Evolutionary conservation across 1,284 basidiomycete genomes (phyloP), one percentile per base, ranked within the genome.

Genomic region (Ustilago tritici): DNA sequence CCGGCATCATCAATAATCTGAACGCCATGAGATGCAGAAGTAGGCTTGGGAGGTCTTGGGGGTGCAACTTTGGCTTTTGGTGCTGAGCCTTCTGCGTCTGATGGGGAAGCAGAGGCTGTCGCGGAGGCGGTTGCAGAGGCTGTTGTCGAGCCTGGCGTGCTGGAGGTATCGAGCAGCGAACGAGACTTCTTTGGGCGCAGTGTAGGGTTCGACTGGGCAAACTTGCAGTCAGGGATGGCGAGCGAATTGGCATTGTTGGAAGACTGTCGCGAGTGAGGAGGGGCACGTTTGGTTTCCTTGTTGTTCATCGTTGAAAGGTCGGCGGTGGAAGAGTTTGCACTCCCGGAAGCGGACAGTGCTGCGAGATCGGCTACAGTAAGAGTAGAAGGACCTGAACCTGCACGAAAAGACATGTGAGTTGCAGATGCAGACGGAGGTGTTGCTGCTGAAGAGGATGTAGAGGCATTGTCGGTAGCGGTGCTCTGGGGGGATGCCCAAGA

Each of bases 1-100:
- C 73, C 75, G 19, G 66, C 63, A 17, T 77, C 70, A 49, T 70
- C 70, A 15, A 77, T 43, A 52, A 77, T 73, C 36, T 77, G 70
- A 12, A 70, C 41, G 46, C 69, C 74, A 9, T 65, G 65, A 28
- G 59, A 36, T 23, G 68, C 47, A 3, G 62, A 10, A 15, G 49
- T 31, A 4, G 75, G 75, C 47, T 77, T 77, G 4, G 75, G 75
- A 9, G 75, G 75, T 28, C 63, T 34, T 2, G 70, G 70, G 19
- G 75, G 75, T 5, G 70, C 55, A 7, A 67, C 17, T 17, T 70
- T 77, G 41, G 23, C 36, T 36, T 67, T 63, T 9, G 56, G 60
- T 17, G 56, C n/a, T 11, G 63, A 40, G 15, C 62, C 65, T 56
- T 76, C 74, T 12, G 59, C 56, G 46, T 76, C 74, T 0, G 74